Evolutionary conservation across 352 stramenopile genomes (phyloP), one percentile per base, ranked within the genome.

Genomic region (Globisporangium rhizosaccharum): DNA sequence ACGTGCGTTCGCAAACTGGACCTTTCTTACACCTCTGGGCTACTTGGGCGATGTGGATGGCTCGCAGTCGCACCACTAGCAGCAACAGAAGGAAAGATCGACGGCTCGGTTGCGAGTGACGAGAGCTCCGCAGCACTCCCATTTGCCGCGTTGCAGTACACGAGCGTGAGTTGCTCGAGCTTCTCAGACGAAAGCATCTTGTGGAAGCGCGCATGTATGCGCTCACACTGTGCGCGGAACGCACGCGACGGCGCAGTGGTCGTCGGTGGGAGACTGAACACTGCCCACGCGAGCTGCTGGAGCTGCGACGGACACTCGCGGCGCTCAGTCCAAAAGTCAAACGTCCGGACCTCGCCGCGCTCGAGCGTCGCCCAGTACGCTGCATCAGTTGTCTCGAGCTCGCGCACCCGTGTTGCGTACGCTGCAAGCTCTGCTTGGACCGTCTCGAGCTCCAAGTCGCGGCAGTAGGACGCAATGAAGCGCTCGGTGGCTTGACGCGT

Each of bases 291-390:
- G 30, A 89, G 62, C 53, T 86, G 71, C 56, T 89, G 71, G 36
- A 89, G 63, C 41, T 83, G 68, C 17, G 75, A 75, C 48, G 85
- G 86, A 39, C 33, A 39, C 57, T 87, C 75, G 0, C 57, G 75
- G 15, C 70, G 73, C 57, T 87, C 73, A 23, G 70, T 59, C 79
- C 79, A 89, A 54, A 89, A 89, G 28, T 87, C 75, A 45, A 68
- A 73, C 17, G 75, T 68, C 20, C 65, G 59, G 36, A 87, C 68
- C 20, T 79, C 67, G 1, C 75, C 73, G 9, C 74, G 70, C 28
- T 68, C 61, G 28, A 89, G 51, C 56, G 82, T 50, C 10, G 82
- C 63, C 79, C 76, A 89, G 56, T 86, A 85, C 48, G 65, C 54
- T 53, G 65, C 56, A n/a, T 87, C 82, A 57, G 57, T 78, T 4